Conservation (phyloP, 805 yeast species). For the Wickerhamomyces kurtzmanii region DNA sequence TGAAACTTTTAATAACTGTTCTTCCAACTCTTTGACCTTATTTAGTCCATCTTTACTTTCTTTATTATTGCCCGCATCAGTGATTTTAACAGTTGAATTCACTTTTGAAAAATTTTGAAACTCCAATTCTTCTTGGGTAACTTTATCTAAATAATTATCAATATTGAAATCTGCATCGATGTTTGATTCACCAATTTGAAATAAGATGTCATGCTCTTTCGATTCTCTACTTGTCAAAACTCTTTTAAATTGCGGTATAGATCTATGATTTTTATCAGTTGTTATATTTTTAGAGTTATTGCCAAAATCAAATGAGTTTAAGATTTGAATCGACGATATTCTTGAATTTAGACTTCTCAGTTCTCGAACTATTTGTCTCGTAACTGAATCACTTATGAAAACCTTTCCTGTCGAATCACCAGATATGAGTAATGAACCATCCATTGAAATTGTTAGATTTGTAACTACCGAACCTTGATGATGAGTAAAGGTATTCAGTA, state of each 20-base stretch:
- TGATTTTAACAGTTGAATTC: slow-evolving; percentile 26
- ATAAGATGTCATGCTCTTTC: slow-evolving; percentile 32
- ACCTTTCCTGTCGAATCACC: slow-evolving; percentile 72
- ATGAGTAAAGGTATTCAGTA: slow-evolving; percentile 40
- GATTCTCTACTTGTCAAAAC: slow-evolving; percentile 33
- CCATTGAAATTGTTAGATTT: slow-evolving; percentile 51
- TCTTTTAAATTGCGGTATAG: slow-evolving; percentile 61
- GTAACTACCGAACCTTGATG: slow-evolving; percentile 37
- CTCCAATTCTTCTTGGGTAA: slow-evolving; percentile 39
- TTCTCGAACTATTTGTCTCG: slow-evolving; percentile 59
- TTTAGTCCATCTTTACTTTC: slow-evolving; percentile 16
- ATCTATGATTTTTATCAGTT: slow-evolving; percentile 15
- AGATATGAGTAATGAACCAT: slow-evolving; percentile 61
- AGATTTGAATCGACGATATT: slow-evolving; percentile 10
- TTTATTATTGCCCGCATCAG: slow-evolving; percentile 3
- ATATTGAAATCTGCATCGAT: slow-evolving; percentile 25
- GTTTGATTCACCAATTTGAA: slow-evolving; percentile 17
- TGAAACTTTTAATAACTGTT: slow-evolving; percentile 38
- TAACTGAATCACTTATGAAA: slow-evolving; percentile 55
- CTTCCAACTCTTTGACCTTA: slow-evolving; percentile 28
- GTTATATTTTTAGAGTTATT: slow-evolving; percentile 1
- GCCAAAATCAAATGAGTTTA: slow-evolving; percentile 4
- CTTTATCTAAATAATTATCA: slow-evolving; percentile 36
- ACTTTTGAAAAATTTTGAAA: slow-evolving; percentile 34
- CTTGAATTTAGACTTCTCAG: slow-evolving; percentile 22